Percentiles rank a stretch among this genome's conserved stretches.
Evolutionary conservation across 2,329 filamentous ascomycete species (phyloP).

Genomic region (Juglanconis juglandina): DNA sequence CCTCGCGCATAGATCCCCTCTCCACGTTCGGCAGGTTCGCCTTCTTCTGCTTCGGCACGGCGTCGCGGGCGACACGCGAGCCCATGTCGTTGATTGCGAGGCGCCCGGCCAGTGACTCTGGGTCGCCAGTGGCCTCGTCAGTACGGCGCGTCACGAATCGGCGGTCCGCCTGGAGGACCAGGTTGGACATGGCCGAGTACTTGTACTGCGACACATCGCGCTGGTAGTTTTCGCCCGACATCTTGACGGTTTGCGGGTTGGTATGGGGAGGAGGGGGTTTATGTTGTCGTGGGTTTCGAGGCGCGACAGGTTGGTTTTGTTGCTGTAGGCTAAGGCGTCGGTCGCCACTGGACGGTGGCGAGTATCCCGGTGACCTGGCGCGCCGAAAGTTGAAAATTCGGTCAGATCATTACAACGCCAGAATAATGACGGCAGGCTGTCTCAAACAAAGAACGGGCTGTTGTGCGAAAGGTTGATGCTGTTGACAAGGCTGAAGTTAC

Average conservation of each 20-base stretch:
- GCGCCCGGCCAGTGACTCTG: slow-evolving; percentile 91
- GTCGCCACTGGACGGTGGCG: slow-evolving; percentile 7
- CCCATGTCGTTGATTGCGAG: slow-evolving; percentile 96
- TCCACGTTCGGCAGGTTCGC: slow-evolving; percentile 67
- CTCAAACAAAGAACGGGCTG: background rate
- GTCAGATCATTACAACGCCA: slow-evolving; percentile 18
- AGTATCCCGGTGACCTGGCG: slow-evolving; percentile 13
- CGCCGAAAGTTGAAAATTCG: slow-evolving; percentile 6
- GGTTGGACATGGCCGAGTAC: slow-evolving; percentile 99
- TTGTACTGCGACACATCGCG: slow-evolving; percentile 95
- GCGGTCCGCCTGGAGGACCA: slow-evolving; percentile 99
- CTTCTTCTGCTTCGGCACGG: slow-evolving; percentile 79
- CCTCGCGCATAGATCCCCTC: slow-evolving; percentile 72
- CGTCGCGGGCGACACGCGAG: slow-evolving; percentile 72
- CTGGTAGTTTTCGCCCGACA: slow-evolving; percentile 63
- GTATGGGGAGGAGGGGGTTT: background rate
- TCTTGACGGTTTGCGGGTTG: slow-evolving; percentile 39
- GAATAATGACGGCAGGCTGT: background rate
- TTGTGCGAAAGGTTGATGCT: slow-evolving; percentile 1
- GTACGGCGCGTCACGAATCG: slow-evolving; percentile 88
- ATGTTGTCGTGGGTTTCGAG: background rate
- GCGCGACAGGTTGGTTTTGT: slow-evolving; percentile 9
- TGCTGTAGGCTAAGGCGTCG: background rate
- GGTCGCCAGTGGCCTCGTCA: slow-evolving; percentile 94
- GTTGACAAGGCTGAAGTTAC: slow-evolving; percentile 16